phyloP scores from a whole-genome alignment of 1,284 basidiomycete genomes.

The Tremellales sp. region DNA sequence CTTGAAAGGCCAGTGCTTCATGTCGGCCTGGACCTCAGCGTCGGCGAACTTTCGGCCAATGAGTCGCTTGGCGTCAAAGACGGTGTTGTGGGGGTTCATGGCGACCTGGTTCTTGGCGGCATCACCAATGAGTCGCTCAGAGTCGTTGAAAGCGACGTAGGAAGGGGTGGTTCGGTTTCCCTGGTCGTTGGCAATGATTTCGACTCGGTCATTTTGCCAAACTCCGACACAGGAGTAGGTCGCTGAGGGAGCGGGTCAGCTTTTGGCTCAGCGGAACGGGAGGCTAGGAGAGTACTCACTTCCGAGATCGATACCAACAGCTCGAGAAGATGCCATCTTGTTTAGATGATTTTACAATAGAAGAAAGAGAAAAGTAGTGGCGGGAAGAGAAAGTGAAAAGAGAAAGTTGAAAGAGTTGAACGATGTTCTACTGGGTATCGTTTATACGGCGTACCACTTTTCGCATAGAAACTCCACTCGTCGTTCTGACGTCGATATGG shows the following conservation, averaged over 20 bases:
- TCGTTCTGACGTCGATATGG: background rate
- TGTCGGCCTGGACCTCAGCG: slow-evolving; percentile 75
- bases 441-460: background rate
- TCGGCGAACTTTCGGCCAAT: slow-evolving; percentile 61
- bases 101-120: slow-evolving; percentile 86
- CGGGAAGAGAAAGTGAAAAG: slow-evolving; percentile 5
- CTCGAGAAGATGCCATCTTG: slow-evolving; percentile 57
- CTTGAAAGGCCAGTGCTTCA: slow-evolving; percentile 67
- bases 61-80: slow-evolving; percentile 96
- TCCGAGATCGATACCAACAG: slow-evolving; percentile 73
- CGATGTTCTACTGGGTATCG: no score
- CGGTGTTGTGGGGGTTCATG: slow-evolving; percentile 84
- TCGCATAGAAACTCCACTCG: background rate
- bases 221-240: slow-evolving; percentile 78
- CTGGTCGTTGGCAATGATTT: slow-evolving; percentile 97
- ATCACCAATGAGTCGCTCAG: slow-evolving; percentile 77
- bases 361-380: slow-evolving; percentile 1
- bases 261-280: background rate
- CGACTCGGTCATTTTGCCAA: slow-evolving; percentile 97
- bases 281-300: slow-evolving; percentile 15
- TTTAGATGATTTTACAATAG: slow-evolving; percentile 3
- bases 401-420: background rate
- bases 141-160: slow-evolving; percentile 88
- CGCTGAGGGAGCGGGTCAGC: slow-evolving; percentile 65
- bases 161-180: slow-evolving; percentile 95